Conservation (phyloP, 1,284 basidiomycete genomes). For the Xerocomus cyaneibrunnescens region DNA sequence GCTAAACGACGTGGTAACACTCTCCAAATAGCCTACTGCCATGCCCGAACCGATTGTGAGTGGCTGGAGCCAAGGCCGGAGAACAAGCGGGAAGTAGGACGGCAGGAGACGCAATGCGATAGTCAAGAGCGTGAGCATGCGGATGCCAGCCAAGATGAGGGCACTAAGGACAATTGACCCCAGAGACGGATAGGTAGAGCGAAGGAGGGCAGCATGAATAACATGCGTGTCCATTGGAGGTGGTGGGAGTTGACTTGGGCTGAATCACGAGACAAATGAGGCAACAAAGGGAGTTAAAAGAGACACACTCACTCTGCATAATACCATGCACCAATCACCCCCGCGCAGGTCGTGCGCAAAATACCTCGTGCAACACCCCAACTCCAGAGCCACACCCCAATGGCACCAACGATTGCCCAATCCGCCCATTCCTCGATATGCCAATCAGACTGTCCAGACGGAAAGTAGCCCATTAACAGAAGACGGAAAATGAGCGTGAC, state of each 20-base stretch:
- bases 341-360: constrained; percentile 75
- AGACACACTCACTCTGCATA: constrained; percentile 66
- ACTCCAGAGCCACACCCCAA: constrained; percentile 84
- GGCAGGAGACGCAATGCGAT: constrained; percentile 55
- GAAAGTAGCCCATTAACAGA: constrained; percentile 69
- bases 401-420: constrained; percentile 72
- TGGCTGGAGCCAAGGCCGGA: constrained; percentile 43
- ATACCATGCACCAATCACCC: constrained; percentile 91
- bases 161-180: constrained; percentile 79
- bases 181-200: constrained; percentile 78
- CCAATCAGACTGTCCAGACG: constrained; percentile 54
- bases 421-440: constrained; percentile 79
- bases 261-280: constrained; percentile 26
- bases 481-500: constrained; percentile 81
- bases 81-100: constrained; percentile 48
- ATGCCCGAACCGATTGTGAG: constrained; percentile 42
- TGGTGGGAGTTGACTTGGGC: constrained; percentile 49
- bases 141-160: constrained; percentile 71
- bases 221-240: constrained; percentile 62
- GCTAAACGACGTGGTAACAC: constrained; percentile 71
- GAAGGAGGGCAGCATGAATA: constrained; percentile 75
- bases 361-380: constrained; percentile 87
- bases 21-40: constrained; percentile 57
- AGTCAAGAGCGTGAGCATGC: constrained; percentile 50
- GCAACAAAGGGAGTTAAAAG: background rate